A percentile compares a stretch with the other conserved stretches of the same genome.
Evolutionary conservation across 352 stramenopile genomes (phyloP).

Genomic region (Phytophthora meadii): DNA sequence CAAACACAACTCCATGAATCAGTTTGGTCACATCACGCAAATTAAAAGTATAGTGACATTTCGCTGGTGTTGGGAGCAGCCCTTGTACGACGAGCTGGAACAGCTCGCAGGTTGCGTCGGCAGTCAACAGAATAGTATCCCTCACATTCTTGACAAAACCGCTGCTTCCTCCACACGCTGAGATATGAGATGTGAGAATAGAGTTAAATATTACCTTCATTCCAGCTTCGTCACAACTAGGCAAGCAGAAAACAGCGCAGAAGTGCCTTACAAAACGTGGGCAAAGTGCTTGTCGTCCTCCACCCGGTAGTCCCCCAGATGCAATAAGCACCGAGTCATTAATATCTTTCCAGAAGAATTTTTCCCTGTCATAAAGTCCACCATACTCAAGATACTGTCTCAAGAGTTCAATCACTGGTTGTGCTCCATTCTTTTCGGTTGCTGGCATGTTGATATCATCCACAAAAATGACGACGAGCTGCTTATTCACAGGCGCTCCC

Average conservation of each 20-base stretch:
- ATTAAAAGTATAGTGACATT: slow-evolving; percentile 89
- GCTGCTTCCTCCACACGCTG: slow-evolving; percentile 13
- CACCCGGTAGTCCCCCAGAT: slow-evolving; percentile 63
- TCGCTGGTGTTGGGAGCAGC: slow-evolving; percentile 78
- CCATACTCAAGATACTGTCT: slow-evolving; percentile 73
- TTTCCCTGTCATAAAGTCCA: slow-evolving; percentile 85
- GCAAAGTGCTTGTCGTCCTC: slow-evolving; percentile 63
- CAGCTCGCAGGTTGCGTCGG: slow-evolving; percentile 66
- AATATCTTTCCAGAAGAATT: slow-evolving; percentile 87
- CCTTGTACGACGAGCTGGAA: slow-evolving; percentile 62
- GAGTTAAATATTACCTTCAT: slow-evolving; percentile 92
- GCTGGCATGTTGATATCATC: slow-evolving; percentile 94
- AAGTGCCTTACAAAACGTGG: slow-evolving; percentile 79
- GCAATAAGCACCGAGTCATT: slow-evolving; percentile 70
- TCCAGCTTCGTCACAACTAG: slow-evolving; percentile 66
- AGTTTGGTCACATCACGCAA: slow-evolving; percentile 81
- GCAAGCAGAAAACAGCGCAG: slow-evolving; percentile 69
- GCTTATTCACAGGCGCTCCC: slow-evolving; percentile 77
- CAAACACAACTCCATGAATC: slow-evolving; percentile 84
- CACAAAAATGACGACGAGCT: slow-evolving; percentile 84
- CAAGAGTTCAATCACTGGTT: slow-evolving; percentile 82
- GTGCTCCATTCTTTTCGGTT: slow-evolving; percentile 72
- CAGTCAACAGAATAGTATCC: slow-evolving; percentile 59
- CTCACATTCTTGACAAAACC: slow-evolving; percentile 55
- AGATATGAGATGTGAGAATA: slow-evolving; percentile 77